Evolutionary conservation across 1,284 basidiomycete species (phyloP), one percentile per base, ranked within the genome.

Genomic region (Papiliotrema fonsecae): DNA sequence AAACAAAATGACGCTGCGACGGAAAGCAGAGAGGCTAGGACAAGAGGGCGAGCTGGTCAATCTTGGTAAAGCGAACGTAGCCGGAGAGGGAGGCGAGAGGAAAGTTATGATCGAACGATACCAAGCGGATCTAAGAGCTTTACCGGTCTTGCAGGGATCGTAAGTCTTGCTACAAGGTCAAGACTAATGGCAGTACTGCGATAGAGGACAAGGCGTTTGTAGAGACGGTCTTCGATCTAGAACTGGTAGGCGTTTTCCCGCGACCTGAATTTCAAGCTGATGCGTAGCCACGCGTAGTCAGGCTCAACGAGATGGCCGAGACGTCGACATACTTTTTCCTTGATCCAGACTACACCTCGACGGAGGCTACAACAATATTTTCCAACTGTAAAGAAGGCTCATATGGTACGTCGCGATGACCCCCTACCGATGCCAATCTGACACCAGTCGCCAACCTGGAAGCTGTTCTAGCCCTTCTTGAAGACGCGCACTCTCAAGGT

Each of bases 251-350:
- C 60, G 16, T n/a, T 11, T 10, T 31, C 25, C 14, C 13, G 24
- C n/a, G 19, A 31, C 26, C 2, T n/a, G 28, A 28, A 18, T 14
- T 11, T 42, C 16, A 4, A 30, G 24, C 14, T 37, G 41, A 45
- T 31, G n/a, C 24, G 10, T 54, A 89, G 85, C 82, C 86, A 32
- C 83, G 88, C 19, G 74, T 86, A 2, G 78, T 78, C 6, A 84
- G 82, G 40, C 66, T 91, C 31, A 75, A 77, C 36, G 87, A 91
- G 51, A 78, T 92, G 39, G 79, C 85, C 0, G 61, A 64, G 0
- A 73, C 83, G 16, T 84, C 82, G 0, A 80, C 84, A 0, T 91
- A 84, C 68, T 83, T 92, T 71, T 94, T 90, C 67, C 65, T 79
- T 19, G 78, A 81, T 6, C 88, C 88, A 0, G 75, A 83, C 48